Base-by-base conservation (phyloP, 495 filamentous ascomycete genomes). In the Gamarada debralockiae region DNA sequence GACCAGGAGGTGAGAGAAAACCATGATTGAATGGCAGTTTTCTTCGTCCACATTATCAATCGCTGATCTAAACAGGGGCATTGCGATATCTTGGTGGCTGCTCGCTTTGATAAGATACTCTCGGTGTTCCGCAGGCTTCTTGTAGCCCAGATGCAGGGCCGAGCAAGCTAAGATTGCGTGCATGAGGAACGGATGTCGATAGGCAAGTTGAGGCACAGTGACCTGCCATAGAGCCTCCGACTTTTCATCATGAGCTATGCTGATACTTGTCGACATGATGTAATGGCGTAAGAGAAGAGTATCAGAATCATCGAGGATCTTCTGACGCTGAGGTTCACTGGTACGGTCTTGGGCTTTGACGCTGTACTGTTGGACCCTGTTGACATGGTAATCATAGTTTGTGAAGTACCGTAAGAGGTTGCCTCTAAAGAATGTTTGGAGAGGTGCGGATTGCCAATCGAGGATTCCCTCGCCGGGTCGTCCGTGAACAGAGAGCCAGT, bases 151-250 rank as follows among this genome's bases (percentile, higher is more conserved):
- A 36, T 72, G 69, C 18, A 67, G 38, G 1, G 66, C 58, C 2
- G 70, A 43, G 27, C 65, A 66, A 9, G 71, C 65, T 17, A 74
- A 52, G 14, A 74, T 60, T 2, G 67, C 69, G 22, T 70, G 63
- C 14, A 69, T 39, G 0, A 74, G 46, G 34, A 71, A 74, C 12
- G 44, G 29, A 33, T 53, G 46, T 13, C 56, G 42, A 9, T 44
- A 51, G 3, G 67, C 63, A 14, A 67, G 49, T 6, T 54, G 45
- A 1, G 63, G 57, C 3, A 70, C 53, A 1, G 62, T 56, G 4
- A 55, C 34, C 34, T 57, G 48, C 60, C 54, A 70, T 21, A 53
- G 10, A 12, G 29, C 24, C 21, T 21, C 42, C 1, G 49, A 49
- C 2, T 44, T 18, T 0, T 21, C 34, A 41, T 56, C 40, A 17